phyloP scores from a whole-genome alignment of 2,329 filamentous ascomycete species.

The Talaromyces pinophilus region DNA sequence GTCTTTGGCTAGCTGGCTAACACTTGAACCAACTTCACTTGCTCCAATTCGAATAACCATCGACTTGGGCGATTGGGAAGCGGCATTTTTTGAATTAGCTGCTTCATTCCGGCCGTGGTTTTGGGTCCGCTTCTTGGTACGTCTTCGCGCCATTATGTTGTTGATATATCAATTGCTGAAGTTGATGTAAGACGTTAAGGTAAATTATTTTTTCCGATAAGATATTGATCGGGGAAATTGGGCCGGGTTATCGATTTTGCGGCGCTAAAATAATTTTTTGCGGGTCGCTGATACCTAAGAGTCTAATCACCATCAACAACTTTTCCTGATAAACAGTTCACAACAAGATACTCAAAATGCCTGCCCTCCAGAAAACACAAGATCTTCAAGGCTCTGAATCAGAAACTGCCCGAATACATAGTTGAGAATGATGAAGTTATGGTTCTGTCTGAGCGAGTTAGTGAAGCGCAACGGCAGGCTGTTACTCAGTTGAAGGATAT shows the following conservation, averaged over 20 bases:
- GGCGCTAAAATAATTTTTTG: conserved; percentile 36
- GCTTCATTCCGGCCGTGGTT: conserved; percentile 62
- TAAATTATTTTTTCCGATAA: conserved; percentile 33
- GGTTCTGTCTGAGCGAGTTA: conserved; percentile 73
- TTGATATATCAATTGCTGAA: conserved; percentile 7
- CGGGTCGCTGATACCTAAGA: conserved; percentile 9
- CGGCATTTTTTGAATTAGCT: conserved; percentile 48
- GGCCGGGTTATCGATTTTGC: conserved; percentile 43
- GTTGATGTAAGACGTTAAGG: not conserved
- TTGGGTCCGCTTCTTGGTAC: conserved; percentile 89
- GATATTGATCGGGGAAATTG: conserved; percentile 36
- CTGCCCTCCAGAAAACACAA: conserved; percentile 46
- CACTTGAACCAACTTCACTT: conserved; percentile 84
- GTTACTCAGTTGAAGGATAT: conserved; percentile 79
- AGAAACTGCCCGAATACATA: conserved; percentile 69
- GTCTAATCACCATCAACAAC: conserved; percentile 1
- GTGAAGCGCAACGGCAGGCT: conserved; percentile 79
- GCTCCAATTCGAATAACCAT: conserved; percentile 98
- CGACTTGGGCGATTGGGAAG: conserved; percentile 69
- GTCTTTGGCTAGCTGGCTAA: conserved; percentile 89
- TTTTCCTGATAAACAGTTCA: not conserved
- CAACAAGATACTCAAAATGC: conserved; percentile 35
- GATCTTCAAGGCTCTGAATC: conserved; percentile 66
- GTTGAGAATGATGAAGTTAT: conserved; percentile 80
- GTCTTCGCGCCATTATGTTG: conserved; percentile 69